Evolutionary conservation across 805 yeast species (phyloP), one percentile per base, ranked within the genome.

Genomic region (Debaryomyces tyrocola): DNA sequence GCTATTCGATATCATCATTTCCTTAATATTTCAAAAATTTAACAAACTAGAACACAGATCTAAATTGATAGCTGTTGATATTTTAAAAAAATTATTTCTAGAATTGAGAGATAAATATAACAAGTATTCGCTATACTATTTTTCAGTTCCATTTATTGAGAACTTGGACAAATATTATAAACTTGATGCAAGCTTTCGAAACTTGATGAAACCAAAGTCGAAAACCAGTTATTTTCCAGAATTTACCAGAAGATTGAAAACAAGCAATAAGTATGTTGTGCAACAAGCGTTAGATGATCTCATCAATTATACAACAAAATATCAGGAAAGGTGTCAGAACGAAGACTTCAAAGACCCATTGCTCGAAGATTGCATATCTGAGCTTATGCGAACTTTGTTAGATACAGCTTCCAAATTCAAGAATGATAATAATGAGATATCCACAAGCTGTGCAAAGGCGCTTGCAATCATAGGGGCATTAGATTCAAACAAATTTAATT

Each of bases 391-490:
- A 6, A 75, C 83, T 1, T 61, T 85, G 1, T 62, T 85, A 39
- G 80, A 80, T 49, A 76, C 82, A 1, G 72, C 87, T 0, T 76
- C 79, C 43, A 80, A 75, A 51, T 85, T 80, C 60, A 78, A 79
- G 50, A 66, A 63, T n/a, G 68, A 64, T 10, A 74, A 75, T 52
- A 65, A 70, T 8, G 67, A 69, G 0, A 75, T 90, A 6, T 74
- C 89, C 2, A 67, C 70, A 4, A 73, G 79, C 37, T 81, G 92
- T 57, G 82, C 95, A 0, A 75, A 75, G 43, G 87, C 90, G 28
- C 68, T 94, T 8, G 84, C 96, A 1, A 64, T 82, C 20, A 73
- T 94, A 36, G 98, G 98, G 0, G 81, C 90, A 0, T 58, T 87
- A 9, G 96, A 90, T 58, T 69, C 83, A 4, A 78, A 83, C 40